phyloP scores from a whole-genome alignment of 495 filamentous ascomycete species.

The Lasiosphaeria ovina region DNA sequence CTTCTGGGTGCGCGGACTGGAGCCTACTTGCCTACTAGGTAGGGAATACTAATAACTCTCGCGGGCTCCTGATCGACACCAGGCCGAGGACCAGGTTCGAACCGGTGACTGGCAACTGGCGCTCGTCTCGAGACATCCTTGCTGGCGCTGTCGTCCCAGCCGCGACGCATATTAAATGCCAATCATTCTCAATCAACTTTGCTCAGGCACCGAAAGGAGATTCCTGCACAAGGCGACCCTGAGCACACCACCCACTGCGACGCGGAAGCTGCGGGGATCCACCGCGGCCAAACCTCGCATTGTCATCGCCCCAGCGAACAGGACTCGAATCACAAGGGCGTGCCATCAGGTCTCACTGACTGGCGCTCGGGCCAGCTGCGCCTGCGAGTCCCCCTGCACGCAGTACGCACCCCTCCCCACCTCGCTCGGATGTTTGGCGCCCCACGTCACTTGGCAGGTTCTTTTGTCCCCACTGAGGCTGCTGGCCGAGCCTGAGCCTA shows the following conservation, averaged over 20 bases:
- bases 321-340: neutral
- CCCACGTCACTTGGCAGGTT: conserved; percentile 19
- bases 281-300: neutral
- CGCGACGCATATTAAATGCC: conserved; percentile 9
- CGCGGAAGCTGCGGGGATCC: conserved; percentile 1
- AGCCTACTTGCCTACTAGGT: neutral
- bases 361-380: neutral
- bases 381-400: neutral
- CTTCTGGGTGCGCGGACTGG: neutral
- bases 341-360: neutral
- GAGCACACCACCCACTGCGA: neutral
- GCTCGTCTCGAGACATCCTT: conserved; percentile 5
- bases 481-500: neutral
- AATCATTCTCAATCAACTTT: conserved; percentile 10
- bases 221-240: neutral
- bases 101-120: neutral
- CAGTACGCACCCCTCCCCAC: neutral
- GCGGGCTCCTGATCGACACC: conserved; percentile 2
- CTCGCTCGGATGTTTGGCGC: conserved; percentile 18
- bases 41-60: neutral
- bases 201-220: conserved; percentile 12
- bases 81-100: conserved; percentile 4
- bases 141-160: conserved; percentile 1
- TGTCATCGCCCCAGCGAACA: neutral
- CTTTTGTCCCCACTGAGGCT: conserved; percentile 7